These are phyloP conservation scores for Cordyceps fumosorosea DNA, from an alignment of 2,329 filamentous ascomycete species.

Conservation along the genomic window DNA sequence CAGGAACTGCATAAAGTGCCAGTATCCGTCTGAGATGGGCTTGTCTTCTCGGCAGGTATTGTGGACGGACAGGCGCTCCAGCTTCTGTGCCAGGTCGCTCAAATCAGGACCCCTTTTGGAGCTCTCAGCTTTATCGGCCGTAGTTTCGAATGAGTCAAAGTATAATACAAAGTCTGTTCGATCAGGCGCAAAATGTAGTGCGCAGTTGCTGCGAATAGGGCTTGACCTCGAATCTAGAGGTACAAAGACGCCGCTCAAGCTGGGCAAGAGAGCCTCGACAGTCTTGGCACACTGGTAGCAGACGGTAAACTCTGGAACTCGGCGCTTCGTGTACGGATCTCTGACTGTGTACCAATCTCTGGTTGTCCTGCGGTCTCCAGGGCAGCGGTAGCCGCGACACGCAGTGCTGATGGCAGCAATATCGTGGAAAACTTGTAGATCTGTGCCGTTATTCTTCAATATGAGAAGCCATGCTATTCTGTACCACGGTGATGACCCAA, in stretches of 20 bases:
- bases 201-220: conserved; percentile 53
- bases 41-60: conserved; percentile 61
- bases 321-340: conserved; percentile 57
- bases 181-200: conserved; percentile 54
- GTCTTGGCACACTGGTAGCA: conserved; percentile 69
- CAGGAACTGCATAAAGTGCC: conserved; percentile 71
- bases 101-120: conserved; percentile 47
- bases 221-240: conserved; percentile 40
- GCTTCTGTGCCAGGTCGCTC: conserved; percentile 55
- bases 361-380: conserved; percentile 44
- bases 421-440: conserved; percentile 62
- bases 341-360: conserved; percentile 71
- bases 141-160: conserved; percentile 54
- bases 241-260: conserved; percentile 60
- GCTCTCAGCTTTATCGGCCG: conserved; percentile 44
- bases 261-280: conserved; percentile 67
- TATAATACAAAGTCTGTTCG: conserved; percentile 51
- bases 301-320: conserved; percentile 65
- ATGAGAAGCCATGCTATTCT: conserved; percentile 79
- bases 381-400: conserved; percentile 50
- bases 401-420: conserved; percentile 53
- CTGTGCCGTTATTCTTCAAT: conserved; percentile 58
- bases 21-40: conserved; percentile 55
- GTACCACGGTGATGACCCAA: conserved; percentile 72
- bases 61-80: conserved; percentile 50